These are phyloP conservation scores for Acanthamoeba culbertsoni DNA, from an alignment of 208 protist genomes.

Conservation along the genomic window DNA sequence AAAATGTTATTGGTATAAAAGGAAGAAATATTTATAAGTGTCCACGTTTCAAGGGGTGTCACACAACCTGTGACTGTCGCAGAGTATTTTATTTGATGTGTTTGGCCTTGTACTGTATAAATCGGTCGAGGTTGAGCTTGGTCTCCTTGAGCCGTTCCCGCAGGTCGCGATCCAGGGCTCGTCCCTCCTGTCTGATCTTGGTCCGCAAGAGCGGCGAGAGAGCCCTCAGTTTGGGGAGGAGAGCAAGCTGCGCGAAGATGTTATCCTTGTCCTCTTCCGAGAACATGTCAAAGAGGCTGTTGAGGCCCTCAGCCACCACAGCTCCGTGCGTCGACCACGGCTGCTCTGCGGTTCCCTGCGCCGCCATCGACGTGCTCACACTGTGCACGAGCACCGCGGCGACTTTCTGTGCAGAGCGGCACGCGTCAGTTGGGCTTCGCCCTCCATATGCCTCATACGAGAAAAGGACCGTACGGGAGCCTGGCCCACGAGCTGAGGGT, in stretches of 20 bases:
- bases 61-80: too few relatives aligned
- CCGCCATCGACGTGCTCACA: not conserved
- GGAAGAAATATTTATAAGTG: too few relatives aligned
- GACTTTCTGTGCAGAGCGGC: constrained; percentile 61
- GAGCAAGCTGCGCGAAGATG: constrained; percentile 20
- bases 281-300: constrained; percentile 50
- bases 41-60: too few relatives aligned
- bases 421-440: too few relatives aligned
- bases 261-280: constrained; percentile 49
- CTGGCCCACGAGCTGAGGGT: not conserved
- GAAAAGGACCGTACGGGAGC: constrained; percentile 16
- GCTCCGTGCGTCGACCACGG: not conserved
- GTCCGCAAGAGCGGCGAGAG: constrained; percentile 17
- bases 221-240: constrained; percentile 31
- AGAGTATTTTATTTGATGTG: not conserved
- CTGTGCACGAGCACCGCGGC: constrained; percentile 26
- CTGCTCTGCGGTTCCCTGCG: not conserved
- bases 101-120: constrained; percentile 53
- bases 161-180: not conserved
- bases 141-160: constrained; percentile 34
- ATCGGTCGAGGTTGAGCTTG: constrained; percentile 34
- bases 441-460: too few relatives aligned
- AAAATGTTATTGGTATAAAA: too few relatives aligned
- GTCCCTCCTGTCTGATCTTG: constrained; percentile 26
- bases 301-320: constrained; percentile 23